Evolutionary conservation across 306 rosid genomes (phyloP), one percentile per base, ranked within the genome.

Genomic region (Sicyos baderoa): DNA sequence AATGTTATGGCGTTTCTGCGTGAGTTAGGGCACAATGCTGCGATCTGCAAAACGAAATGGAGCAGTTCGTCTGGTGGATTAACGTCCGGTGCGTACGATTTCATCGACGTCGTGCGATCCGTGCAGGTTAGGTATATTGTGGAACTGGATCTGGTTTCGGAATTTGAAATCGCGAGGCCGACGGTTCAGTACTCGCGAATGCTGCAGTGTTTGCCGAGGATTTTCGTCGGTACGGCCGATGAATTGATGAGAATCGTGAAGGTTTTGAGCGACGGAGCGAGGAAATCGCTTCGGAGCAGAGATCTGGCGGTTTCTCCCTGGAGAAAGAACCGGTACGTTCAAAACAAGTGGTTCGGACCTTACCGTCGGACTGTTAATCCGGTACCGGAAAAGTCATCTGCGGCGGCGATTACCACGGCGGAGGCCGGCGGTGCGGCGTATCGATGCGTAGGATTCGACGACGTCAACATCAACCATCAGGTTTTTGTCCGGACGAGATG

Each of bases 31-130:
- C 80, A 87, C 86, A 86, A 86, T 86, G 96, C 93, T 3, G 98
- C 91, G 63, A 72, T 87, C 9, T 92, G 98, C 75, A 92, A 89
- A 73, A 83, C 89, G 10, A 78, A 76, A 44, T 92, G 98, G 98
- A 81, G n/a, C n/a, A n/a, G 77, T 1, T 76, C 86, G 12, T 64
- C 88, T 16, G 75, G 77, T 1, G 78, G 80, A 0, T 16, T 71
- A 23, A 79, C 89, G 1, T 79, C 87, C 18, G 98, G 96, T 0
- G 73, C 16, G 76, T 70, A 92, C 55, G 91, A 92, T 44, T 92
- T 87, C 71, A 82, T 92, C 58, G 98, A 92, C 70, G 91, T 84
- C 59, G 68, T 79, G 4, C 72, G 67, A 19, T 73, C 87, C 2
- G 70, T 74, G 76, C 79, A 72, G 50, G 68, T 10, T 12, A 74